Conservation (phyloP, 495 filamentous ascomycete species). For the Penicillium odoratum region DNA sequence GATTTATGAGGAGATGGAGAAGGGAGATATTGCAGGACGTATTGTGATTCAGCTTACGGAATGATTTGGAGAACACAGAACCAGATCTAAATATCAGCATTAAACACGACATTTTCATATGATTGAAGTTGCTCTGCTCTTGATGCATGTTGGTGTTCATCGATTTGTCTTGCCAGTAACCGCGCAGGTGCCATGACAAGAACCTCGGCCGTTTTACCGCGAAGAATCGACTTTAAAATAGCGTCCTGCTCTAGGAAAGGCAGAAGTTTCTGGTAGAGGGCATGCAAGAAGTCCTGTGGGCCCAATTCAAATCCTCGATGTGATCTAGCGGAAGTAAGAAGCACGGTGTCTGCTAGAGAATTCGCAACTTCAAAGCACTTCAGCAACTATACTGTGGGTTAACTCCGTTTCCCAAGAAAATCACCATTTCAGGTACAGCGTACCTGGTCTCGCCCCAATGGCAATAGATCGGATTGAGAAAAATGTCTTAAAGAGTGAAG, state of each 20-base stretch:
- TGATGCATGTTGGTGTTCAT: background rate
- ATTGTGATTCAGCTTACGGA: constrained; percentile 38
- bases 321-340: constrained; percentile 13
- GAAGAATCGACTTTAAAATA: constrained; percentile 30
- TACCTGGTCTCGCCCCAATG: constrained; percentile 36
- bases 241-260: constrained; percentile 33
- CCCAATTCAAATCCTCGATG: constrained; percentile 20
- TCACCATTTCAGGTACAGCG: background rate
- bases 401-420: background rate
- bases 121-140: background rate
- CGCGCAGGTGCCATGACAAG: constrained; percentile 29
- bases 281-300: constrained; percentile 34
- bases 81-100: background rate
- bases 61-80: constrained; percentile 1
- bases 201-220: constrained; percentile 31
- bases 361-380: constrained; percentile 40
- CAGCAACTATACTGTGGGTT: constrained; percentile 19
- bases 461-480: constrained; percentile 29
- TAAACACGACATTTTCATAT: background rate
- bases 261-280: constrained; percentile 31
- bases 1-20: constrained; percentile 51
- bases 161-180: constrained; percentile 10
- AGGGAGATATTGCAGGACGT: constrained; percentile 42
- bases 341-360: constrained; percentile 34
- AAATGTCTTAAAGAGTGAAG: constrained; percentile 42